Percentiles rank a stretch among this genome's conserved stretches.
Evolutionary conservation across 129 eudicot species (phyloP).

Genomic region (Smallanthus sonchifolius): DNA sequence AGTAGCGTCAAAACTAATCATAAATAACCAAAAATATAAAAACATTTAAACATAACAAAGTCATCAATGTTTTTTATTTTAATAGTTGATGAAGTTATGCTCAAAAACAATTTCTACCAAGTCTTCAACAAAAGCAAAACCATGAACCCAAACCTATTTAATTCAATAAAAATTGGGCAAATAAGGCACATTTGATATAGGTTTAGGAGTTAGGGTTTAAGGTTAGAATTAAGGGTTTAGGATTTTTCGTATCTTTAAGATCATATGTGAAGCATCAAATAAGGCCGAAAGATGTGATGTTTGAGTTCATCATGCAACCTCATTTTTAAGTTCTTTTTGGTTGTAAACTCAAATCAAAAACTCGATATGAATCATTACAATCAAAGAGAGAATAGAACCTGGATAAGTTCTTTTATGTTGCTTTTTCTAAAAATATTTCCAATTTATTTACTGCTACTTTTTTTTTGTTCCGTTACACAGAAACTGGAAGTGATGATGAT

Average conservation of each 20-base stretch:
- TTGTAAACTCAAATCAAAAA: background rate
- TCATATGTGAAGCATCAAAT: background rate
- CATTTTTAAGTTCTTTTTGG: background rate
- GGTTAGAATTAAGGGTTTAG: background rate
- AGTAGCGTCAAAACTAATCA: too few species aligned
- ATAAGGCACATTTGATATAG: too few species aligned
- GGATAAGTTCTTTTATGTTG: too few species aligned
- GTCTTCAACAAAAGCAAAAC: too few species aligned
- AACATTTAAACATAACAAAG: too few species aligned
- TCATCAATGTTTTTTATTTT: too few species aligned
- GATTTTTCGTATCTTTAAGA: background rate
- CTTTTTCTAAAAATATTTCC: background rate
- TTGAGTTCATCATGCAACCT: background rate
- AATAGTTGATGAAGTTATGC: too few species aligned
- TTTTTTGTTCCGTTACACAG: constrained; percentile 32
- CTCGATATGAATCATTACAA: background rate
- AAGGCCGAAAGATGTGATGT: background rate
- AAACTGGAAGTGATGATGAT: constrained; percentile 98
- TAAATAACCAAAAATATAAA: too few species aligned
- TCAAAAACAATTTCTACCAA: too few species aligned
- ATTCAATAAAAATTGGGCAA: too few species aligned
- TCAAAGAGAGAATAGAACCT: background rate
- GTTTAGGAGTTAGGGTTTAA: too few species aligned
- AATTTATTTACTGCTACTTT: background rate
- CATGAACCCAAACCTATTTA: too few species aligned